Percentiles rank a stretch among this genome's conserved stretches.
phyloP scores from a whole-genome alignment of 768 basidiomycete species.

The Sporobolomyces pararoseus region DNA sequence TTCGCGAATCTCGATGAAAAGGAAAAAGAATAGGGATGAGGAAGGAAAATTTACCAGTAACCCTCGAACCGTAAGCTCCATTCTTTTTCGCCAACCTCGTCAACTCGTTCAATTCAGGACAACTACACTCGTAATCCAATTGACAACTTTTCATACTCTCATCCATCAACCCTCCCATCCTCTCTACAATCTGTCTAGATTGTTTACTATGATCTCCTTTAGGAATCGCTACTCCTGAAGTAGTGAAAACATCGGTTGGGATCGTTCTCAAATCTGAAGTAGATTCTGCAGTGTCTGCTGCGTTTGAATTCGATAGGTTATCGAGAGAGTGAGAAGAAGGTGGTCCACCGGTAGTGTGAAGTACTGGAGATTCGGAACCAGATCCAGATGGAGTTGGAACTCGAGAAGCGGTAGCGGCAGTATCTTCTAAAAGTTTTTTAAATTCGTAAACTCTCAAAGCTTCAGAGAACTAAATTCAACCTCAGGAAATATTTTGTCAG shows the following conservation, averaged over 20 bases:
- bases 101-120: slow-evolving; percentile 68
- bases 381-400: slow-evolving; percentile 20
- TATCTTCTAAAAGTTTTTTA: slow-evolving; percentile 58
- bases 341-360: slow-evolving; percentile 21
- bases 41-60: slow-evolving; percentile 62
- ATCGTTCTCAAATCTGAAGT: slow-evolving; percentile 10
- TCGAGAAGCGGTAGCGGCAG: slow-evolving; percentile 43
- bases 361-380: slow-evolving; percentile 4
- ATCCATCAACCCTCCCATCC: slow-evolving; percentile 71
- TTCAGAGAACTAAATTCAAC: slow-evolving; percentile 64
- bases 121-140: slow-evolving; percentile 62
- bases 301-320: slow-evolving; percentile 3
- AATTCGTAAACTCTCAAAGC: slow-evolving; percentile 75
- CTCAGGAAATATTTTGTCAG: background rate
- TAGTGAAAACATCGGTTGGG: slow-evolving; percentile 22
- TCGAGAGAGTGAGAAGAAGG: background rate
- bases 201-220: slow-evolving; percentile 3
- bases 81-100: slow-evolving; percentile 62
- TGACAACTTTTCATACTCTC: slow-evolving; percentile 70
- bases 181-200: slow-evolving; percentile 28
- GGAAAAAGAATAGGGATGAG: slow-evolving; percentile 4
- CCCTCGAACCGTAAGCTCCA: slow-evolving; percentile 73
- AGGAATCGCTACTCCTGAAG: slow-evolving; percentile 7
- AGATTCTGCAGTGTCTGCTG: background rate
- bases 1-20: no score